phyloP scores from a whole-genome alignment of 148 eudicot genomes.

The Rhododendron griersonianum region DNA sequence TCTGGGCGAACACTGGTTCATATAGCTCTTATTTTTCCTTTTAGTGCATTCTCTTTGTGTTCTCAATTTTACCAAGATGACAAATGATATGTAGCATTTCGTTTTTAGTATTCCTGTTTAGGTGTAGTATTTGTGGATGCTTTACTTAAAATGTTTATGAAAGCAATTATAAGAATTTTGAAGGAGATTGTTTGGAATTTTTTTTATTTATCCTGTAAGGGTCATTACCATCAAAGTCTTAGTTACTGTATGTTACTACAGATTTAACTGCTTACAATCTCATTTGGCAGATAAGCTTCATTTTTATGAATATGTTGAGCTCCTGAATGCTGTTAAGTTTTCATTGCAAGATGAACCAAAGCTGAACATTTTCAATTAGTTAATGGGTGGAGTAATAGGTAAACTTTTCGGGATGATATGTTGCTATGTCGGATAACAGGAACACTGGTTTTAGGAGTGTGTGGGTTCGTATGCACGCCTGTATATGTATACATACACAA shows the following conservation, averaged over 20 bases:
- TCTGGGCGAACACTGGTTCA: not conserved
- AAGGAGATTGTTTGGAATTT: not conserved
- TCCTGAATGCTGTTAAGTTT: not conserved
- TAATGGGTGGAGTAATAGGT: not conserved
- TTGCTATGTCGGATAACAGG: not conserved
- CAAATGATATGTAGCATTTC: not conserved
- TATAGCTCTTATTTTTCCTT: not conserved
- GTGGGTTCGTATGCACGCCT: not conserved
- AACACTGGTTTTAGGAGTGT: not conserved
- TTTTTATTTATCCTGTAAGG: not conserved
- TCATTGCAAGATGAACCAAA: not conserved
- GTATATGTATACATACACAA: too few species aligned
- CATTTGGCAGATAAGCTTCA: not conserved
- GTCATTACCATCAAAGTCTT: not conserved
- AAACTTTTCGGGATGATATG: not conserved
- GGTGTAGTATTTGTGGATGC: not conserved
- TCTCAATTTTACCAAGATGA: not conserved
- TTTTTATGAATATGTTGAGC: not conserved
- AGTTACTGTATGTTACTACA: not conserved
- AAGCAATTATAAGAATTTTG: not conserved
- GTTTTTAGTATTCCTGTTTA: not conserved
- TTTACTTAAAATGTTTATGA: not conserved
- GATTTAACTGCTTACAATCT: not conserved
- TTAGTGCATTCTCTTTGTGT: not conserved
- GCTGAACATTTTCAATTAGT: not conserved